Evolutionary conservation across 2,329 filamentous ascomycete species (phyloP).

Genomic region (Albophoma yamanashiensis): DNA sequence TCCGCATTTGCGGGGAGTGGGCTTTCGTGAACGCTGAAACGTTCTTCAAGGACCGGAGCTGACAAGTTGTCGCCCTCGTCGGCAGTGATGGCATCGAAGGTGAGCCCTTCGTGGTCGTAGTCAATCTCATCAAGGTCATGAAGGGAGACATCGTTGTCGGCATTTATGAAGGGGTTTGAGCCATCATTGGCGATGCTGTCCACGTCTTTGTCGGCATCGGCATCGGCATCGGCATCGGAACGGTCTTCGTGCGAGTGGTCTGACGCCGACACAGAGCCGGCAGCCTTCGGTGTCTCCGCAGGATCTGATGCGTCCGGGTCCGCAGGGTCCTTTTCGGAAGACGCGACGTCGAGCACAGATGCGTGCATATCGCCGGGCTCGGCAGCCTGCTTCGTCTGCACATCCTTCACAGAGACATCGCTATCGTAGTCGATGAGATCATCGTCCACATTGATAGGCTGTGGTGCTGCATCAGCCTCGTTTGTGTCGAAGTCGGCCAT

Average conservation of each 20-base stretch:
- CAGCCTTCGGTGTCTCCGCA: background rate
- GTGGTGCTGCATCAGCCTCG: constrained; percentile 17
- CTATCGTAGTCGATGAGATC: constrained; percentile 28
- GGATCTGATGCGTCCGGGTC: background rate
- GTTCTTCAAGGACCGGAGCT: background rate
- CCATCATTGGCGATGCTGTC: background rate
- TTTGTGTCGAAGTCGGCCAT: constrained; percentile 20
- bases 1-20: background rate
- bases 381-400: background rate
- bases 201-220: background rate
- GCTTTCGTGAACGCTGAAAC: background rate
- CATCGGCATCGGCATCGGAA: background rate
- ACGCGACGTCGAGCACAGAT: background rate
- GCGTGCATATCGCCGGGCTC: background rate
- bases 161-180: background rate
- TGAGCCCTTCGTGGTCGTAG: constrained; percentile 19
- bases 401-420: constrained; percentile 7
- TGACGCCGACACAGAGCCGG: background rate
- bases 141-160: background rate
- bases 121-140: constrained; percentile 28
- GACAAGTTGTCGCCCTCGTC: background rate
- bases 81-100: background rate
- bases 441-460: constrained; percentile 14
- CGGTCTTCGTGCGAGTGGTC: background rate
- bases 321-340: background rate